These are phyloP conservation scores for Phaffia rhodozyma DNA, from an alignment of 1,284 basidiomycete genomes.

Conservation along the genomic window DNA sequence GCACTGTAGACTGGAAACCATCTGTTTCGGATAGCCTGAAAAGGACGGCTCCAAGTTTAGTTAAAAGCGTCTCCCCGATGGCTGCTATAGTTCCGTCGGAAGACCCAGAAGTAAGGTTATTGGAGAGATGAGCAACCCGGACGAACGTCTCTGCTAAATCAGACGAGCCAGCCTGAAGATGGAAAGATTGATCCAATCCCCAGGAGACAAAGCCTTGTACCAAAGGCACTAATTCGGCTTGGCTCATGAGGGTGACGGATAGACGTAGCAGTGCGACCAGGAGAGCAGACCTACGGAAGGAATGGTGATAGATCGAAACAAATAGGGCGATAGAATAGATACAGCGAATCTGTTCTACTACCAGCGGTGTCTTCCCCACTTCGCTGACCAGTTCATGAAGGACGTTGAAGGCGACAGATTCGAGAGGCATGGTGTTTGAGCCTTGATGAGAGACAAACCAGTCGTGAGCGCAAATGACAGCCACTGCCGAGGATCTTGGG, in stretches of 20 bases:
- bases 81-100: slow-evolving; percentile 21
- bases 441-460: slow-evolving; percentile 6
- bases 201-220: slow-evolving; percentile 67
- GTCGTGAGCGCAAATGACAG: slow-evolving; percentile 2
- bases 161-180: background rate
- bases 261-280: slow-evolving; percentile 50
- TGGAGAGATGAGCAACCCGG: slow-evolving; percentile 22
- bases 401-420: slow-evolving; percentile 53
- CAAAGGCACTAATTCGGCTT: slow-evolving; percentile 53
- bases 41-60: slow-evolving; percentile 53
- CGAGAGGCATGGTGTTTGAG: background rate
- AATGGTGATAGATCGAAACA: slow-evolving; percentile 47
- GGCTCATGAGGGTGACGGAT: slow-evolving; percentile 50
- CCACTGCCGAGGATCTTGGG: background rate
- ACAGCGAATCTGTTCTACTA: slow-evolving; percentile 73
- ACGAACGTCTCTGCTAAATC: slow-evolving; percentile 24
- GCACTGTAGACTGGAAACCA: slow-evolving; percentile 28
- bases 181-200: slow-evolving; percentile 43
- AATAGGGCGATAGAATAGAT: slow-evolving; percentile 62
- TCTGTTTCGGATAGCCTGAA: slow-evolving; percentile 37
- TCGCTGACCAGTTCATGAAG: slow-evolving; percentile 59
- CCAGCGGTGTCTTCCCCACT: slow-evolving; percentile 55
- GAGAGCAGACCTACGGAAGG: slow-evolving; percentile 43
- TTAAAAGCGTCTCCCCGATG: slow-evolving; percentile 42
- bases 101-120: background rate